Base-by-base conservation (phyloP, 352 stramenopile species). In the Phytopythium mirpurense region DNA sequence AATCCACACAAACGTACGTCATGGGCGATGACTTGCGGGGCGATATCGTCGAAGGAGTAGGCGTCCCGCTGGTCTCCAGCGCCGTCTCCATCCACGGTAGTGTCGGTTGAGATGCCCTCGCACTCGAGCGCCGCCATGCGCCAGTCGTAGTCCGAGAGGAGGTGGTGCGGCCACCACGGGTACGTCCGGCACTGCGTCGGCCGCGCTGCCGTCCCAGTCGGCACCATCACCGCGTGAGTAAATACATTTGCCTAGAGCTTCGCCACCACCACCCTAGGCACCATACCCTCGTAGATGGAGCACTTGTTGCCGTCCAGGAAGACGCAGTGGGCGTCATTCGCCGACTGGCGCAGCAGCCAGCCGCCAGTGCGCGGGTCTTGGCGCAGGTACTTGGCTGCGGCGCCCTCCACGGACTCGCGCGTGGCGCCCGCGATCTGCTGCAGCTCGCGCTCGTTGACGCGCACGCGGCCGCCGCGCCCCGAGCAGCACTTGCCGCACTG, bases 81-180 rank as follows among this genome's bases (percentile, higher is more conserved):
- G 21, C 31, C 7, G 1, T 24, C 11, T 5, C 18, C 27, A 10
- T 21, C 34, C 1, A 16, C 29, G 1, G 19, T 35, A 57, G 48
- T 5, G 41, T 44, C 27, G 5, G 64, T 26, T 3, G 44, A 48
- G 42, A 92, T 88, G 14, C 82, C 82, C 70, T 92, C 82, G 52
- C 82, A 93, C 19, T 82, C 54, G 4, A 42, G 51, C 29, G 82
- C 78, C 1, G 78, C 68, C 11, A 90, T 62, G 19, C 70, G 67
- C 82, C 82, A 93, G 48, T 93, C 82, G 68, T 90, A 90, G 50
- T 85, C 68, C 3, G 82, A 89, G 53, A 89, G 70, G 9, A 92
- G 51, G 54, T 90, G 54, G 51, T 90, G 79, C 34, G 79, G 82
- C 82, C 82, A 93, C 76, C 81, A 93, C 37, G 82, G 82, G 45